Evolutionary conservation across 2,329 filamentous ascomycete genomes (phyloP).

Genomic region (Calonectria honghensis): DNA sequence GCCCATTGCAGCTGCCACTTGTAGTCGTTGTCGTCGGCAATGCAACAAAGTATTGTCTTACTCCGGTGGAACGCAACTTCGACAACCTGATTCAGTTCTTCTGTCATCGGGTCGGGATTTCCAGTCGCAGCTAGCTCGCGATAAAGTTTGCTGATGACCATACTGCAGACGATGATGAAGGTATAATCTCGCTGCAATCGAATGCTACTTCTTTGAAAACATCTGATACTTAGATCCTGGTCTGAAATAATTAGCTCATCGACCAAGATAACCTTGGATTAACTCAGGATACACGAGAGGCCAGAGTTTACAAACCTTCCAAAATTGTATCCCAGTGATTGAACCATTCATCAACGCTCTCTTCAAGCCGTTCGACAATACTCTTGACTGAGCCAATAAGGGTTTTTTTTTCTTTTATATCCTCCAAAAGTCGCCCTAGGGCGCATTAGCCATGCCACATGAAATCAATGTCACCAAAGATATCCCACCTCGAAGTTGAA

Average conservation of each 20-base stretch:
- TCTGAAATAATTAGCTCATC: not conserved
- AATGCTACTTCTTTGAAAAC: conserved; percentile 11
- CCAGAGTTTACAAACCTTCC: not conserved
- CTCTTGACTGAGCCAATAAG: not conserved
- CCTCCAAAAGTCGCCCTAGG: not conserved
- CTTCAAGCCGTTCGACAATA: not conserved
- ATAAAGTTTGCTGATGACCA: not conserved
- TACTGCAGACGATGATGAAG: not conserved
- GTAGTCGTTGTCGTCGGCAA: not conserved
- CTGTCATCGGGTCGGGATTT: not conserved
- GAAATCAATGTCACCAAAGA: not conserved
- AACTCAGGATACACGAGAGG: not conserved
- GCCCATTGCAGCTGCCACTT: conserved; percentile 13
- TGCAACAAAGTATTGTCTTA: not conserved
- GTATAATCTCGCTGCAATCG: conserved; percentile 3
- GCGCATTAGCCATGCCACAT: not conserved
- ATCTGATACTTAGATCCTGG: not conserved
- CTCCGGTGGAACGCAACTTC: not conserved
- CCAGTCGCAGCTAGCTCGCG: not conserved
- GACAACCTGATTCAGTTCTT: not conserved
- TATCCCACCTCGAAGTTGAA: not conserved
- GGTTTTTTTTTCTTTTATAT: not conserved
- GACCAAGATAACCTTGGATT: not conserved
- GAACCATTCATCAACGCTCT: not conserved
- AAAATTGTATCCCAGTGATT: not conserved